Evolutionary conservation across 176 grass and related monocot genomes (phyloP).

Genomic region (Cenchrus purpureus): DNA sequence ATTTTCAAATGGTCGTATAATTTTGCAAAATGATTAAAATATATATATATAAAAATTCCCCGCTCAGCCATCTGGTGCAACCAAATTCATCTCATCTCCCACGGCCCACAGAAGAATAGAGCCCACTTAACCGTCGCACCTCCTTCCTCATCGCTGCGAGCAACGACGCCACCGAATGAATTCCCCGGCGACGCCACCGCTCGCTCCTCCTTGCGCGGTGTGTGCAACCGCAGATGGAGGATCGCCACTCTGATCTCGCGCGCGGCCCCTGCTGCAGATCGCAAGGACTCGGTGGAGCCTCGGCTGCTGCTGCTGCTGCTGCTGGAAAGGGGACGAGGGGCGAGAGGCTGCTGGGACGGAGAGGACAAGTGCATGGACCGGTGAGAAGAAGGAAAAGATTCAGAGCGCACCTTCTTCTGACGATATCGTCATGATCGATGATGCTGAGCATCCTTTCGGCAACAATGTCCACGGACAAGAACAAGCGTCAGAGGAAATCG

Average conservation of each 20-base stretch:
- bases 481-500: not conserved
- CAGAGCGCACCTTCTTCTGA: not conserved
- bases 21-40: too few relatives aligned
- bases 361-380: not conserved
- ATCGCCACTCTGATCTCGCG: not conserved
- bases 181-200: too few relatives aligned
- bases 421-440: not conserved
- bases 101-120: too few relatives aligned
- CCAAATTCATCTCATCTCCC: too few relatives aligned
- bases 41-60: too few relatives aligned
- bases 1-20: too few relatives aligned
- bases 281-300: too few relatives aligned
- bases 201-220: too few relatives aligned
- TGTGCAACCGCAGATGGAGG: not conserved
- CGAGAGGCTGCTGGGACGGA: not conserved
- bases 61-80: too few relatives aligned
- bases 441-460: not conserved
- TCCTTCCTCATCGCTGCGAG: too few relatives aligned
- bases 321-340: not conserved
- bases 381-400: not conserved
- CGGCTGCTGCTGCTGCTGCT: not conserved
- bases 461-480: not conserved
- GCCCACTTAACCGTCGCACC: too few relatives aligned
- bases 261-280: not conserved
- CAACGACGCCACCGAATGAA: too few relatives aligned